phyloP scores from a whole-genome alignment of 306 rosid genomes.

The Potentilla sterilis region DNA sequence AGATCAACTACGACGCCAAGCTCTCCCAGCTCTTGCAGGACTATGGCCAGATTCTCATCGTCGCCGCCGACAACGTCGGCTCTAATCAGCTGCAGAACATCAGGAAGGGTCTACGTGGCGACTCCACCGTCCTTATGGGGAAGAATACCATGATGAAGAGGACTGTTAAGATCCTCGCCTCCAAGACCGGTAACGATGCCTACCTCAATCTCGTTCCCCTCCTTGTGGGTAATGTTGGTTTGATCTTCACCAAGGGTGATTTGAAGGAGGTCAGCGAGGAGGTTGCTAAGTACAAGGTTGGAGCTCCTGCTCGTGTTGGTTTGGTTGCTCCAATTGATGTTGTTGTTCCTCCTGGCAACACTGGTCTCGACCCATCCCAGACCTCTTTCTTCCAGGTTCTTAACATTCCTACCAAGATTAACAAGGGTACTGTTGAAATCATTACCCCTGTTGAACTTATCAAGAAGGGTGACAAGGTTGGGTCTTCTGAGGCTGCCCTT shows the following conservation, averaged over 20 bases:
- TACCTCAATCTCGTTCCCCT: conserved; percentile 78
- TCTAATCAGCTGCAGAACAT: conserved; percentile 86
- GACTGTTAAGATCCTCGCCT: conserved; percentile 59
- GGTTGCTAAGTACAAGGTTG: conserved; percentile 96
- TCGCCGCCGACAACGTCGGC: conserved; percentile 88
- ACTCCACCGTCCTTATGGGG: conserved; percentile 85
- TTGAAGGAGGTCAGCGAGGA: conserved; percentile 94
- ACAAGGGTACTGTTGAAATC: conserved; percentile 93
- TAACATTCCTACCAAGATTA: conserved; percentile 86
- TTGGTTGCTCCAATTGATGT: conserved; percentile 96
- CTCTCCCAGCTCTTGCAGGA: conserved; percentile 72
- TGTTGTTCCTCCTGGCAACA: conserved; percentile 90
- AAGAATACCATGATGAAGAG: conserved; percentile 99
- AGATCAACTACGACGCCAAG: conserved; percentile 66
- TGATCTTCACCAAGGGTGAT: conserved; percentile 89
- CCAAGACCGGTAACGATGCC: conserved; percentile 61
- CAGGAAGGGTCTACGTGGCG: conserved; percentile 78
- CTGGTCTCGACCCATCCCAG: conserved; percentile 93
- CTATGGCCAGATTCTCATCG: conserved; percentile 66
- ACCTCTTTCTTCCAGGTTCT: conserved; percentile 97
- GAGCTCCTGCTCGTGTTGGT: conserved; percentile 99
- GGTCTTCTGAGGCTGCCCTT: conserved; percentile 91
- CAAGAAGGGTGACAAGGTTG: conserved; percentile 92
- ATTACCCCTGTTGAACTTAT: conserved; percentile 94
- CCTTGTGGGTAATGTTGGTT: conserved; percentile 83